phyloP scores from a whole-genome alignment of 805 yeast species.

The Starmerella floricola region DNA sequence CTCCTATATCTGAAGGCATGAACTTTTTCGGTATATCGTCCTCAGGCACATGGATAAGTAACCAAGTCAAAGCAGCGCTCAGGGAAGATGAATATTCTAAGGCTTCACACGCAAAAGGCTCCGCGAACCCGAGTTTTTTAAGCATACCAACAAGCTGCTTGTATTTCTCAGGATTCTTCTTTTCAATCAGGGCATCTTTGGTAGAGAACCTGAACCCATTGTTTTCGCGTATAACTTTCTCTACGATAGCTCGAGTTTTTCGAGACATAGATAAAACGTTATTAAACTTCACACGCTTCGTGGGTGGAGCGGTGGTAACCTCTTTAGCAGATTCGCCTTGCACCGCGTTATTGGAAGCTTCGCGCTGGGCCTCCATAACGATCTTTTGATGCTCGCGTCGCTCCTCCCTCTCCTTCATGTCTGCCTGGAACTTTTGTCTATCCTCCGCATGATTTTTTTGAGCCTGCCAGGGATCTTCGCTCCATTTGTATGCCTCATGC shows the following conservation, averaged over 20 bases:
- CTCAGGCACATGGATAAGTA: slow-evolving; percentile 81
- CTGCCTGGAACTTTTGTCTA: slow-evolving; percentile 11
- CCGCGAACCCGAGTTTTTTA: slow-evolving; percentile 50
- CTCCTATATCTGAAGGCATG: slow-evolving; percentile 26
- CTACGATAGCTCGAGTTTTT: slow-evolving; percentile 50
- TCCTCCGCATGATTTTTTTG: slow-evolving; percentile 41
- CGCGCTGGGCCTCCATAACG: slow-evolving; percentile 11
- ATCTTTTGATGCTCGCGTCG: slow-evolving; percentile 11
- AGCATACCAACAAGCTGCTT: slow-evolving; percentile 27
- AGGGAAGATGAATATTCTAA: slow-evolving; percentile 40
- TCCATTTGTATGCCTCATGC: slow-evolving; percentile 20
- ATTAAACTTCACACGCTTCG: slow-evolving; percentile 29
- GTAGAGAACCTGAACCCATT: slow-evolving; percentile 35
- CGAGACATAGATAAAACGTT: slow-evolving; percentile 47
- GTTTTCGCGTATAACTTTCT: slow-evolving; percentile 38
- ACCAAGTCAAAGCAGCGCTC: slow-evolving; percentile 55
- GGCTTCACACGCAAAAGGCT: slow-evolving; percentile 60
- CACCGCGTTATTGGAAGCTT: background rate
- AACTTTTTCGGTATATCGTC: slow-evolving; percentile 65
- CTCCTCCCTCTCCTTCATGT: slow-evolving; percentile 4
- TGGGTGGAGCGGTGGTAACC: background rate
- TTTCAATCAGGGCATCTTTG: slow-evolving; percentile 20
- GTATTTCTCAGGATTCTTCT: slow-evolving; percentile 4
- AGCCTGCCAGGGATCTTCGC: slow-evolving; percentile 59
- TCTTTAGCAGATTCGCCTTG: background rate